Evolutionary conservation across 2,329 filamentous ascomycete species (phyloP).

Genomic region (Ascomycota sp.): DNA sequence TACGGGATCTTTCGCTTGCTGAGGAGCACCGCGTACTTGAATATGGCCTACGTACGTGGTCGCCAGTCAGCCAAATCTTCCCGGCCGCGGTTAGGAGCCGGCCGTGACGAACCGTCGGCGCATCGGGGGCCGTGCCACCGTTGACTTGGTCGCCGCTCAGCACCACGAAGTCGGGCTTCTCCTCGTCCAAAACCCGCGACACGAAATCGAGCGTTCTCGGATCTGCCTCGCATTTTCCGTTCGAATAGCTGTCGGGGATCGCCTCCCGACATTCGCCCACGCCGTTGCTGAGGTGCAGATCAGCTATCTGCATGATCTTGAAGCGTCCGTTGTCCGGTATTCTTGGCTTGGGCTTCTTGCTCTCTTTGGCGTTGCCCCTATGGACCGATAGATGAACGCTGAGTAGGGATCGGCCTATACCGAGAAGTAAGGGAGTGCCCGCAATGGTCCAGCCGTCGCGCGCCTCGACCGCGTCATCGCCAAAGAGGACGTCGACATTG

Average conservation of each 20-base stretch:
- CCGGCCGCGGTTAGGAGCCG: not conserved
- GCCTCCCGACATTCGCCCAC: slow-evolving; percentile 70
- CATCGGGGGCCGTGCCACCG: slow-evolving; percentile 76
- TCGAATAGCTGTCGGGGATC: slow-evolving; percentile 51
- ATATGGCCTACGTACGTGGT: slow-evolving; percentile 44
- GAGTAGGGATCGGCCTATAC: slow-evolving; percentile 37
- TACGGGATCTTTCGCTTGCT: slow-evolving; percentile 80
- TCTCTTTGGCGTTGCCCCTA: slow-evolving; percentile 43
- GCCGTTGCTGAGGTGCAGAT: slow-evolving; percentile 83
- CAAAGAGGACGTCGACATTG: slow-evolving; percentile 70
- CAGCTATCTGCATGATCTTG: slow-evolving; percentile 93
- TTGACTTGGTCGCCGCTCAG: slow-evolving; percentile 91
- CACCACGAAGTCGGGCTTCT: slow-evolving; percentile 83
- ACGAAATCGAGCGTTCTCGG: slow-evolving; percentile 82
- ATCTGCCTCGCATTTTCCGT: slow-evolving; percentile 75
- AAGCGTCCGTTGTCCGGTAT: slow-evolving; percentile 82
- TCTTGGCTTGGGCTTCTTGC: slow-evolving; percentile 50
- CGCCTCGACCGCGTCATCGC: slow-evolving; percentile 78
- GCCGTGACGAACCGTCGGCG: slow-evolving; percentile 45
- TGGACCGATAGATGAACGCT: slow-evolving; percentile 62
- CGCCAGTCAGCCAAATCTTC: not conserved
- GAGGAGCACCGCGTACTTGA: slow-evolving; percentile 75
- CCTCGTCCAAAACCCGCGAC: slow-evolving; percentile 63
- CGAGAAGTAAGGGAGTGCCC: slow-evolving; percentile 52
- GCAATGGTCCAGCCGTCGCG: slow-evolving; percentile 67